A percentile compares a stretch with the other conserved stretches of the same genome.
These are phyloP conservation scores for Papilionanthe hybrid DNA, from an alignment of 116 monocot genomes.

Conservation along the genomic window DNA sequence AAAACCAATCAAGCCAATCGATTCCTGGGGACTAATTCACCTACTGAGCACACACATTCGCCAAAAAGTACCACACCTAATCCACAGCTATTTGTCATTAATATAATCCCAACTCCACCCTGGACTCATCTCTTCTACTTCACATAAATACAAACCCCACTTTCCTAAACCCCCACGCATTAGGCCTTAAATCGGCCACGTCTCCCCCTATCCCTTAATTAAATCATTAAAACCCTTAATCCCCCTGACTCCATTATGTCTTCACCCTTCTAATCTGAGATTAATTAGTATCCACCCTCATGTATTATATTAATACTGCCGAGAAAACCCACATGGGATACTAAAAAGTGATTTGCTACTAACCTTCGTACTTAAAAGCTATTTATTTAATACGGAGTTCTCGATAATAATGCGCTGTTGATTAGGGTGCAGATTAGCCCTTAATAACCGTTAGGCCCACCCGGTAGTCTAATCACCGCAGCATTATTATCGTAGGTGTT, in stretches of 20 bases:
- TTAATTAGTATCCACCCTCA: not conserved
- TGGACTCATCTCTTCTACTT: not conserved
- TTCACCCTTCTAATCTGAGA: not conserved
- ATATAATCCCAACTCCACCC: not conserved
- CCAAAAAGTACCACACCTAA: not conserved
- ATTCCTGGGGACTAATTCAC: not conserved
- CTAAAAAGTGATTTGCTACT: not conserved
- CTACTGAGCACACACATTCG: not conserved
- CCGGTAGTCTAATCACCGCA: not conserved
- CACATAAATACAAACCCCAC: too few relatives aligned
- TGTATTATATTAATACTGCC: not conserved
- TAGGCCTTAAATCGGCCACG: not conserved
- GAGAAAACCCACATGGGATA: not conserved
- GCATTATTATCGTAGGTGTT: not conserved
- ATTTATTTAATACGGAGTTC: not conserved
- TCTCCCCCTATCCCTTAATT: not conserved
- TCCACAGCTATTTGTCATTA: not conserved
- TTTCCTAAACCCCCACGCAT: not conserved
- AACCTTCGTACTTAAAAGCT: not conserved
- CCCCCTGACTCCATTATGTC: not conserved
- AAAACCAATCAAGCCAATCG: not conserved
- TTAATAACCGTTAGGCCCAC: not conserved
- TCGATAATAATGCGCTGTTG: not conserved
- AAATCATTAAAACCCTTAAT: not conserved
- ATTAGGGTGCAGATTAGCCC: conserved; percentile 1